These are phyloP conservation scores for Circinella minor DNA, from an alignment of 371 early-diverging fungal genomes.

Conservation along the genomic window DNA sequence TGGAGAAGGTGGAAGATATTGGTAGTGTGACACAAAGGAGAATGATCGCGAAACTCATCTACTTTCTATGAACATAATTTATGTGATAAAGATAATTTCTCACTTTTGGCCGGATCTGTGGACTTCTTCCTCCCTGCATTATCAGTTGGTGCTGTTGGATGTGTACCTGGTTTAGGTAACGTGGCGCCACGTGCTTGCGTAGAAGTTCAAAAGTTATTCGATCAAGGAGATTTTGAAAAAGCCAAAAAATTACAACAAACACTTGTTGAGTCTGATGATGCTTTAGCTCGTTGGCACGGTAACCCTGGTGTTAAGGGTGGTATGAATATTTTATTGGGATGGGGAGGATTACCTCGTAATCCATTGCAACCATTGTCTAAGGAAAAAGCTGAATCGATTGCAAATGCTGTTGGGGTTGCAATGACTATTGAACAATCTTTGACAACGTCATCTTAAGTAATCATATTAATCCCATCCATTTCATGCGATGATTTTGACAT, in stretches of 20 bases:
- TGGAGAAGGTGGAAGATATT: no score
- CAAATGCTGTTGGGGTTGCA: slow-evolving; percentile 28
- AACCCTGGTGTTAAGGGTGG: slow-evolving; percentile 46
- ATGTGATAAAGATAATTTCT: slow-evolving; percentile 21
- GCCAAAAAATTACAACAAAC: slow-evolving; percentile 41
- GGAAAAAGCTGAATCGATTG: slow-evolving; percentile 21
- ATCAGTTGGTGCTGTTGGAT: slow-evolving; percentile 45
- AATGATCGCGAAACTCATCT: neutral
- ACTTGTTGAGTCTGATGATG: slow-evolving; percentile 51
- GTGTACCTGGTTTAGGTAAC: slow-evolving; percentile 50
- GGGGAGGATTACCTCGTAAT: slow-evolving; percentile 45
- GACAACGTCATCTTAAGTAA: slow-evolving; percentile 12
- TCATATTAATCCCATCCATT: neutral
- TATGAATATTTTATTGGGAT: slow-evolving; percentile 35
- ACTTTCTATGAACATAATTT: neutral
- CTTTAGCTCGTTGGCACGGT: slow-evolving; percentile 49
- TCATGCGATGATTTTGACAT: neutral
- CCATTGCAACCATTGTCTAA: slow-evolving; percentile 32
- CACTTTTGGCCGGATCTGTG: slow-evolving; percentile 49
- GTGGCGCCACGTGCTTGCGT: slow-evolving; percentile 42
- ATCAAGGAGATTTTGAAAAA: slow-evolving; percentile 32
- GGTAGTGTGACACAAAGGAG: neutral
- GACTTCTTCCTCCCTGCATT: slow-evolving; percentile 52
- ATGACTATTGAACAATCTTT: slow-evolving; percentile 27
- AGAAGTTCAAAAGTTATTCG: slow-evolving; percentile 37